Conservation (phyloP, 169 alveolate genomes). For the Theileria orientalis region DNA sequence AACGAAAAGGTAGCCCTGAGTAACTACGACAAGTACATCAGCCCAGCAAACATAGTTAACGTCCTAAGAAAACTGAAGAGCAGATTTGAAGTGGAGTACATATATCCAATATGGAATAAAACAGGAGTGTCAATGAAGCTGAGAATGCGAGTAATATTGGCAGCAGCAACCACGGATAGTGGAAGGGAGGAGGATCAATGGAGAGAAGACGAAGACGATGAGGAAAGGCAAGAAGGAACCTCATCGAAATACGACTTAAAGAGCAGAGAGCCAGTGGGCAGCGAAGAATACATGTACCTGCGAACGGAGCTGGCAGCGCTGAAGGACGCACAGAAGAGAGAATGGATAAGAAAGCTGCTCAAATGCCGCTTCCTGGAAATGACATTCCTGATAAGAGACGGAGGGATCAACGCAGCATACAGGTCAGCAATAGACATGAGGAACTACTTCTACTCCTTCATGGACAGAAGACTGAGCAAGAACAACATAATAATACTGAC, state of each 20-base stretch:
- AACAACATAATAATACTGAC: not conserved
- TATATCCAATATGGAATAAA: slow-evolving; percentile 29
- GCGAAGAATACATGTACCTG: not conserved
- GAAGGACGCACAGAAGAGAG: not conserved
- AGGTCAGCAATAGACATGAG: not conserved
- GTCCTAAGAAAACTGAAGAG: slow-evolving; percentile 22
- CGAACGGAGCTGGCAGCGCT: not conserved
- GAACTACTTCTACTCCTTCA: not conserved
- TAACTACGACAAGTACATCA: not conserved
- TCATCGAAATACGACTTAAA: slow-evolving; percentile 8
- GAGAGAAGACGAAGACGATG: not conserved
- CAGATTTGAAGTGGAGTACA: slow-evolving; percentile 12
- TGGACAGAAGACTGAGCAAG: too few species aligned
- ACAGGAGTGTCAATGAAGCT: slow-evolving; percentile 22
- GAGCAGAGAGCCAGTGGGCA: not conserved
- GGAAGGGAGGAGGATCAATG: not conserved
- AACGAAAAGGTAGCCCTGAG: not conserved
- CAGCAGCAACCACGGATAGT: not conserved
- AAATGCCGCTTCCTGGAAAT: not conserved
- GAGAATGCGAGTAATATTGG: not conserved
- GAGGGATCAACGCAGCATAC: not conserved
- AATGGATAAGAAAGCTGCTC: not conserved
- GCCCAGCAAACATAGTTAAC: not conserved
- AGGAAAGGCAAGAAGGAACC: slow-evolving; percentile 1
- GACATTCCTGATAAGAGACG: not conserved